Evolutionary conservation across 805 yeast genomes (phyloP), one percentile per base, ranked within the genome.

Genomic region (Tetrapisispora pingtungensis): DNA sequence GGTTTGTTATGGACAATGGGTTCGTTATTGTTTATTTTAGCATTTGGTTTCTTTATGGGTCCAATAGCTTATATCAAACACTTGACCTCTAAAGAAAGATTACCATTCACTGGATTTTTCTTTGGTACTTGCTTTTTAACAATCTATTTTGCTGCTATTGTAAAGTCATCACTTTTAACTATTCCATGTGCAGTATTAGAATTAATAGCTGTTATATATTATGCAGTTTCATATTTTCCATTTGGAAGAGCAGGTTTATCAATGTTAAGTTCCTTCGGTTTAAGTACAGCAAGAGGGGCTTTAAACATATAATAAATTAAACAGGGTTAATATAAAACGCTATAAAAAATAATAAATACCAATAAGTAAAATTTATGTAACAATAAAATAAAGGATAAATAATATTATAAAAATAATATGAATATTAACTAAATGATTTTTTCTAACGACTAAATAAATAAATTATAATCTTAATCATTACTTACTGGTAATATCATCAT

Each of bases 1-100:
- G 97, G 95, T 12, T 68, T 80, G 52, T 59, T 83, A 30, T 93
- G 98, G 97, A 79, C 96, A 1, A 69, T 90, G 65, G 98, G 97
- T 0, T 84, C 95, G 1, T 58, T 93, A 13, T 65, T 93, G 37
- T 90, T 93, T 64, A 85, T 93, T 17, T 59, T 85, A 6, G 85
- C 96, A 31, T 93, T 93, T 66, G 97, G 96, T 1, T 77, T 87
- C 17, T 67, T 90, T 19, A 96, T 88, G 68, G 98, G 98, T 0
- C 97, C 97, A 0, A 71, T 78, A n/a, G 80, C 81, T 31, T 93
- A 87, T 60, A 49, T 78, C 35, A 68, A 70, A 40, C 97, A 90
- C 60, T 71, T 93, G 49, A 62, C 83, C 5, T 81, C 95, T 3
- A 73, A 75, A 32, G 83, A 79, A 41, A 73, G 98, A 52, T 68